Evolutionary conservation across 2,329 filamentous ascomycete species (phyloP).

Genomic region (Penicillium thymicola): DNA sequence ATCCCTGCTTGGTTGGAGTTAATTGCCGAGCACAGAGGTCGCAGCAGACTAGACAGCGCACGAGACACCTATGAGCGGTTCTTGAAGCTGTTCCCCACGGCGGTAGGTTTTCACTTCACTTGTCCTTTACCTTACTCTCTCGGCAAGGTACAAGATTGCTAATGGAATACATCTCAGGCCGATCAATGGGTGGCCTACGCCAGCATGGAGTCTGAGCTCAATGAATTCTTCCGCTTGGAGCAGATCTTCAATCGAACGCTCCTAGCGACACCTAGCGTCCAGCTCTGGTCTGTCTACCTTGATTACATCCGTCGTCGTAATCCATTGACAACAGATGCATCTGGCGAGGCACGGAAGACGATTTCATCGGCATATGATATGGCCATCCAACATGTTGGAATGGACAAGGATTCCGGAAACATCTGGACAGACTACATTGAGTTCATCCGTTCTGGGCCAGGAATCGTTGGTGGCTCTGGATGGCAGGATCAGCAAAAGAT

Average conservation of each 20-base stretch:
- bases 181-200: conserved; percentile 88
- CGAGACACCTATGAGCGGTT: conserved; percentile 82
- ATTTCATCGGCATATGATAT: conserved; percentile 89
- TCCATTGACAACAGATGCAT: conserved; percentile 76
- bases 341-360: conserved; percentile 70
- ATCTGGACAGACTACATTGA: conserved; percentile 96
- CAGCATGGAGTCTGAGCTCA: conserved; percentile 82
- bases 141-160: conserved; percentile 2
- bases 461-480: conserved; percentile 74
- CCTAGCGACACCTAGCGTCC: conserved; percentile 73
- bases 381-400: conserved; percentile 81
- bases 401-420: conserved; percentile 82
- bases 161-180: conserved; percentile 58
- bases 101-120: conserved; percentile 59
- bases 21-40: conserved; percentile 78
- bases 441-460: conserved; percentile 85
- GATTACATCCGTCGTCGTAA: conserved; percentile 92
- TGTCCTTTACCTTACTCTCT: neutral
- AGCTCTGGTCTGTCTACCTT: conserved; percentile 88
- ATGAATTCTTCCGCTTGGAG: conserved; percentile 77
- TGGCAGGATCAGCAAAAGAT: conserved; percentile 99
- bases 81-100: conserved; percentile 80
- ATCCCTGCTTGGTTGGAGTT: conserved; percentile 87
- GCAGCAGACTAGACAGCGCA: conserved; percentile 76
- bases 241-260: conserved; percentile 79